Base-by-base conservation (phyloP, 2,329 filamentous ascomycete species). In the Niveomyces coronatus region DNA sequence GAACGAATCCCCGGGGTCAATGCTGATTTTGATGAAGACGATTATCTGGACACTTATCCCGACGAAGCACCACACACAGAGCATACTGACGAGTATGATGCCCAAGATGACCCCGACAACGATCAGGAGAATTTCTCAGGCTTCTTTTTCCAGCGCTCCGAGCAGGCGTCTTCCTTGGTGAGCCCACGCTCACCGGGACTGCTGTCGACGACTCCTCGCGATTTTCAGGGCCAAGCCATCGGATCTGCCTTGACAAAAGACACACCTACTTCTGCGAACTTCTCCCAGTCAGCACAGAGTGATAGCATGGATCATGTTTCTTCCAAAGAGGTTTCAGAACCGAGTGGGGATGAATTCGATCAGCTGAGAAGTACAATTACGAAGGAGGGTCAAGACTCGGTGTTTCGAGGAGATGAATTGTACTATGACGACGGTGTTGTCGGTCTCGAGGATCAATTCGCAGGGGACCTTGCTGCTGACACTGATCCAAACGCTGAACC, bases 361-460 rank as follows among this genome's bases (percentile, higher is more conserved):
- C 3, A 19, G 15, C 5, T 33, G 26, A 9, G 29, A 26, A 5
- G 33, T 10, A 6, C 28, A n/a, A 28, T 9, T 9, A 15, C 15
- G 4, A 10, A 15, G 11, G 31, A 19, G 3, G n/a, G 20, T 5
- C 10, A 8, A 6, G 8, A 24, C 8, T 13, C 18, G 5, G 18
- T 35, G 15, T 19, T 15, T 7, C 31, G 32, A 35, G 23, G 14
- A 23, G 76, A 81, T 46, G 80, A 85, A 45, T 61, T 84, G 20
- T 85, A 84, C 53, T 85, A 80, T 50, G 77, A 82, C 45, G 76
- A 77, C 50, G 79, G 77, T 3, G 57, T 76, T 47, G 66, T 70
- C 11, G 68, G 41, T 57, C 74, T 50, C 38, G 61, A 65, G 28
- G 52, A 55, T 15, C 61, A 63, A 37, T 69, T 72, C 47, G 63